Conservation (phyloP, 176 grass and related monocot genomes). For the Hordeum marinum region DNA sequence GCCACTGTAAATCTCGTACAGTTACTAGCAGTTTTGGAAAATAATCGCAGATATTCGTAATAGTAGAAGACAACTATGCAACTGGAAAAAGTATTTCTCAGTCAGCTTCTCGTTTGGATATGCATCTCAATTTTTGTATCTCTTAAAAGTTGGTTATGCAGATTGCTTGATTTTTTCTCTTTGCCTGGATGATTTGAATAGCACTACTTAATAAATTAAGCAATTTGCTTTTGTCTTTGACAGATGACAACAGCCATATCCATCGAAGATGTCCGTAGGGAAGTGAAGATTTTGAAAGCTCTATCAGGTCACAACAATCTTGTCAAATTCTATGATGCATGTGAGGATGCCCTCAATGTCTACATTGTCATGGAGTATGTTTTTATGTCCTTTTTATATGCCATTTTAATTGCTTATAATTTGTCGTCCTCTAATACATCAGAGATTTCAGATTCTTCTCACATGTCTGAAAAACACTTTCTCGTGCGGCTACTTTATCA, state of each 20-base stretch:
- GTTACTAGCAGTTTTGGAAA: neutral
- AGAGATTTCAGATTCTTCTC: neutral
- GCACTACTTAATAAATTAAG: neutral
- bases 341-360: constrained; percentile 99
- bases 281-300: constrained; percentile 99
- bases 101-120: neutral
- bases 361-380: constrained; percentile 99
- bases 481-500: neutral
- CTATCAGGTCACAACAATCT: constrained; percentile 93
- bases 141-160: neutral
- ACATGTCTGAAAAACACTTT: neutral
- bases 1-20: neutral
- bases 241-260: constrained; percentile 99
- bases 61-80: neutral
- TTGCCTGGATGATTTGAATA: neutral
- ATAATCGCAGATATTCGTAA: neutral
- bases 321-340: constrained; percentile 99
- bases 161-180: neutral
- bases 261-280: constrained; percentile 97
- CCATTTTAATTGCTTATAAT: constrained; percentile 11
- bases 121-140: neutral
- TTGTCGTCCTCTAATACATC: constrained; percentile 6
- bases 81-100: neutral
- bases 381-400: constrained; percentile 34
- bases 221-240: constrained; percentile 22